Evolutionary conservation across 139 green algal genomes (phyloP).

Genomic region (Nannochloris sp.): DNA sequence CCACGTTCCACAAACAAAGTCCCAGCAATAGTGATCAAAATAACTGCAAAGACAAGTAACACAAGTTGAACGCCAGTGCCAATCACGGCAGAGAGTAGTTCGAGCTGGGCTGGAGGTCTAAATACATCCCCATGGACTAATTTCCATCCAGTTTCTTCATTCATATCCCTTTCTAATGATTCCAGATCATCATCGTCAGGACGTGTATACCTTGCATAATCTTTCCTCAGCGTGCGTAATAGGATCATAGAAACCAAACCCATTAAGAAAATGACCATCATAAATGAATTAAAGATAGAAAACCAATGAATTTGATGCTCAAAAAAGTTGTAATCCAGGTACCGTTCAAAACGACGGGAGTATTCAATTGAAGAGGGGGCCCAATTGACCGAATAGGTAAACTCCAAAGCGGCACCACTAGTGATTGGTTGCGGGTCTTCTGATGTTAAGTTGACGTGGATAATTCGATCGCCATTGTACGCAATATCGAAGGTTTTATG

Average conservation of each 20-base stretch:
- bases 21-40: slow-evolving; percentile 86
- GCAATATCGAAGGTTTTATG: slow-evolving; percentile 89
- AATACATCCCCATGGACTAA: slow-evolving; percentile 97
- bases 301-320: slow-evolving; percentile 99
- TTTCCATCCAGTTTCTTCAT: slow-evolving; percentile 96
- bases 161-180: slow-evolving; percentile 74
- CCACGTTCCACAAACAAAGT: slow-evolving; percentile 69
- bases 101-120: slow-evolving; percentile 64
- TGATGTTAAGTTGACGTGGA: slow-evolving; percentile 92
- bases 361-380: slow-evolving; percentile 60
- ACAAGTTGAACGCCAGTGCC: slow-evolving; percentile 81
- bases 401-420: slow-evolving; percentile 58
- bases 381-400: slow-evolving; percentile 88
- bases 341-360: slow-evolving; percentile 84
- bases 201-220: slow-evolving; percentile 74
- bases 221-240: slow-evolving; percentile 85
- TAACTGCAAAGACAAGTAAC: slow-evolving; percentile 70
- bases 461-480: slow-evolving; percentile 90
- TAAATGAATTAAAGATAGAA: slow-evolving; percentile 97
- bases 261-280: slow-evolving; percentile 98
- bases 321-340: slow-evolving; percentile 98
- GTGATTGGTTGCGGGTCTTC: slow-evolving; percentile 56
- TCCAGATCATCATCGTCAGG: slow-evolving; percentile 76
- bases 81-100: slow-evolving; percentile 67
- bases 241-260: slow-evolving; percentile 96